Evolutionary conservation across 805 yeast species (phyloP).

Genomic region (Metschnikowia cubensis): DNA sequence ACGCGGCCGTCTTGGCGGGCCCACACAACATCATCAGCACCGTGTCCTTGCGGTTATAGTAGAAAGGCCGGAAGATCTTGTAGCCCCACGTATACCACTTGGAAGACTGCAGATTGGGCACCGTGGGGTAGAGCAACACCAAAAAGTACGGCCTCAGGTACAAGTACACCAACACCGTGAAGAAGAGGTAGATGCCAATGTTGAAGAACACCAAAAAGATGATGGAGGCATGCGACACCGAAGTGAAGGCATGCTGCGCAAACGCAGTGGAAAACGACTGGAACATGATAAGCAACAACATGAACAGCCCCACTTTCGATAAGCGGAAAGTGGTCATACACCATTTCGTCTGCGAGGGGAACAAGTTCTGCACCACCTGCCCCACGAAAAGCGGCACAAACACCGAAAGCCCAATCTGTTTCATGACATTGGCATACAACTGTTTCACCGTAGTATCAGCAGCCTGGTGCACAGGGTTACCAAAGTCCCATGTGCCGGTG

Average conservation of each 20-base stretch:
- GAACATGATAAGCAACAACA: slow-evolving; percentile 74
- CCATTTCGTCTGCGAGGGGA: slow-evolving; percentile 64
- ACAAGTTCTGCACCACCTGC: slow-evolving; percentile 68
- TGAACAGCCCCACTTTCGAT: slow-evolving; percentile 72
- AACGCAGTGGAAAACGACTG: slow-evolving; percentile 85
- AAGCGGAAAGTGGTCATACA: slow-evolving; percentile 53
- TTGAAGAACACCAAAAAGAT: slow-evolving; percentile 80
- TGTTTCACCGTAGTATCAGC: slow-evolving; percentile 41
- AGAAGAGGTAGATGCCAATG: slow-evolving; percentile 71
- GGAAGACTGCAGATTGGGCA: slow-evolving; percentile 47
- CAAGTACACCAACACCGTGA: slow-evolving; percentile 59
- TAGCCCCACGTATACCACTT: slow-evolving; percentile 43
- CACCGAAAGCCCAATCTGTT: slow-evolving; percentile 79
- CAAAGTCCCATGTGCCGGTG: slow-evolving; percentile 62
- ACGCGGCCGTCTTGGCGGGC: slow-evolving; percentile 90
- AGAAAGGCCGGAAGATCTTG: slow-evolving; percentile 55
- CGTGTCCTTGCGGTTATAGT: slow-evolving; percentile 66
- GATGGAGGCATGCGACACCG: slow-evolving; percentile 63
- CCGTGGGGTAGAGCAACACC: slow-evolving; percentile 35
- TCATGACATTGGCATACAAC: slow-evolving; percentile 75
- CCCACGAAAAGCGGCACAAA: slow-evolving; percentile 89
- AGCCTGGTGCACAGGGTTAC: slow-evolving; percentile 63
- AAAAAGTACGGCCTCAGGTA: slow-evolving; percentile 61
- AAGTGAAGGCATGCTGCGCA: slow-evolving; percentile 71
- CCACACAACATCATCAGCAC: slow-evolving; percentile 83